phyloP scores from a whole-genome alignment of 306 rosid genomes.

The Medicago arabica region DNA sequence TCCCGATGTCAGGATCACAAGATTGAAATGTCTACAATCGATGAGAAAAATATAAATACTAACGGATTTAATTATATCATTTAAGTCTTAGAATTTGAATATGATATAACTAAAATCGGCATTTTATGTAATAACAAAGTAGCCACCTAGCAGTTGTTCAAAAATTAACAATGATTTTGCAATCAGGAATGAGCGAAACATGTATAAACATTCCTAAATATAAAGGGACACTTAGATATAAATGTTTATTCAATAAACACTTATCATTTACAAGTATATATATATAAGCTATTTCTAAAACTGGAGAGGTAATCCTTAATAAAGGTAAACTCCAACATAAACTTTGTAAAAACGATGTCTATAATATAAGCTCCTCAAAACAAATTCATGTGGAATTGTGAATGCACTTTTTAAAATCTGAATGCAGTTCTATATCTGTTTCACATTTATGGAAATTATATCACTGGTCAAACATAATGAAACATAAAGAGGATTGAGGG shows the following conservation, averaged over 20 bases:
- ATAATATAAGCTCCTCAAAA: conserved; percentile 1
- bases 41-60: conserved; percentile 13
- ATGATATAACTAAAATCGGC: neutral
- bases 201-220: neutral
- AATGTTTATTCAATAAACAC: neutral
- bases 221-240: neutral
- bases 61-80: neutral
- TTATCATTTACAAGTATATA: no score
- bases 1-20: neutral
- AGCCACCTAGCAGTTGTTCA: no score
- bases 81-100: conserved; percentile 26
- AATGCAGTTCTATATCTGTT: conserved; percentile 11
- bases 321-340: no score
- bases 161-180: conserved; percentile 19
- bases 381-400: neutral
- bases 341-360: no score
- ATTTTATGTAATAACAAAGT: conserved; percentile 1
- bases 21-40: conserved; percentile 2
- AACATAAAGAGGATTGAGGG: conserved; percentile 1
- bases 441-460: conserved; percentile 1
- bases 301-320: no score
- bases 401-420: neutral
- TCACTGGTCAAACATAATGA: conserved; percentile 16
- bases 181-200: neutral
- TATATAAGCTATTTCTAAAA: no score